Base-by-base conservation (phyloP, 495 filamentous ascomycete species). In the Penicillium riverlandense region DNA sequence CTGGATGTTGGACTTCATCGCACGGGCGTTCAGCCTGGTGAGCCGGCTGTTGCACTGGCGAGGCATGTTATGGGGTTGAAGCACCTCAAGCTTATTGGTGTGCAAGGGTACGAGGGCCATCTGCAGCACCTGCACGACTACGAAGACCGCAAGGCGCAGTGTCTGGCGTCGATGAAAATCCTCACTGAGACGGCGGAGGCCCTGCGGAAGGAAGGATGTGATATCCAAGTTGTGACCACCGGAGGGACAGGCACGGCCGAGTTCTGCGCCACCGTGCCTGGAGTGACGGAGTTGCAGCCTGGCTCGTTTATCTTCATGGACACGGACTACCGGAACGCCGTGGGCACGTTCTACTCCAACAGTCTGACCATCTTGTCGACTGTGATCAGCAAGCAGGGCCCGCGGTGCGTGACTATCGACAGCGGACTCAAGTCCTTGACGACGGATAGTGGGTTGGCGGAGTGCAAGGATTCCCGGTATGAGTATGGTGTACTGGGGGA, bases 281-380 rank as follows among this genome's bases (percentile, higher is more conserved):
- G 64, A 0, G 60, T 67, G 11, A 67, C 64, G 3, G 64, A 67
- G 42, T 45, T 67, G 7, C 64, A 67, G 48, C 64, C 64, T 7
- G 64, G 64, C 0, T 65, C 62, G 8, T 67, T 67, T n/a, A 67
- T 67, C 44, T 67, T 67, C 46, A 67, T 67, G 64, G 64, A 67
- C 41, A 65, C 62, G 0, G 64, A 67, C 29, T 67, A 67, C 22
- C 55, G 64, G 6, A 65, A 67, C 37, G 64, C 64, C 0, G 64
- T 67, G 4, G 64, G 64, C 6, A 55, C 54, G 1, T 65, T 63
- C 44, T 67, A 62, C 40, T 55, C 62, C 3, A 61, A 65, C 37
- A 67, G 64, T 33, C 41, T 67, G 22, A 63, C 60, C 1, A 41
- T 67, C 1, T 15, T 67, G 28, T 59, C 64, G 2, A 67, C 64